Evolutionary conservation across 202 grass and related monocot genomes (phyloP), one percentile per base, ranked within the genome.

Genomic region (Panicum hallii): DNA sequence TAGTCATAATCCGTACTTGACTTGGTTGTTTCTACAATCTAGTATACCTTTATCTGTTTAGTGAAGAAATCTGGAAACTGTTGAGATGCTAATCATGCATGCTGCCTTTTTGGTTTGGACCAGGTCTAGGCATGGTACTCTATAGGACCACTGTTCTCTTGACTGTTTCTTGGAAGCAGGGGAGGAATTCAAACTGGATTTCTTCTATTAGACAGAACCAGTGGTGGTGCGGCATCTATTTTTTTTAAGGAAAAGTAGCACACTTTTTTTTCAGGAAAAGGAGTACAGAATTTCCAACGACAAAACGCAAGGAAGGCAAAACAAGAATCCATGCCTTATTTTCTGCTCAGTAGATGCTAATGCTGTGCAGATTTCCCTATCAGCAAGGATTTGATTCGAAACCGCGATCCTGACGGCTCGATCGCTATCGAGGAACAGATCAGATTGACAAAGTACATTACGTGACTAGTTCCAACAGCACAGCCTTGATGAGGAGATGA

Each of bases 111-210:
- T 74, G 38, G n/a, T 56, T 53, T n/a, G 38, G 79, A 79, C 74
- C 84, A 32, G 74, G 74, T 79, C 86, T 73, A 40, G 0, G 9
- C 26, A 26, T 26, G 32, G 10, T 56, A 16, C 62, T 71, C 13
- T 72, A 43, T 72, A 43, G 41, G 58, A 88, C 48, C 30, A 74
- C 55, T 69, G 17, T 73, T 54, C 47, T 15, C 19, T 79, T 55
- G 56, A 83, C 69, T 56, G 9, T 22, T 67, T 79, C 67, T 72
- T 72, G 19, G 12, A 20, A 64, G 45, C 30, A 19, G 19, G 20
- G 10, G 14, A 7, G 23, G 19, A 23, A n/a, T 74, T 81, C 36
- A n/a, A 82, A 10, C 20, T 1, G 26, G 28, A 60, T 46, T 12
- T 5, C 3, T 28, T 67, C 14, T 74, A 14, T 17, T 72, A 22